Evolutionary conservation across 768 basidiomycete species (phyloP).

Genomic region (Dendrothele bispora): DNA sequence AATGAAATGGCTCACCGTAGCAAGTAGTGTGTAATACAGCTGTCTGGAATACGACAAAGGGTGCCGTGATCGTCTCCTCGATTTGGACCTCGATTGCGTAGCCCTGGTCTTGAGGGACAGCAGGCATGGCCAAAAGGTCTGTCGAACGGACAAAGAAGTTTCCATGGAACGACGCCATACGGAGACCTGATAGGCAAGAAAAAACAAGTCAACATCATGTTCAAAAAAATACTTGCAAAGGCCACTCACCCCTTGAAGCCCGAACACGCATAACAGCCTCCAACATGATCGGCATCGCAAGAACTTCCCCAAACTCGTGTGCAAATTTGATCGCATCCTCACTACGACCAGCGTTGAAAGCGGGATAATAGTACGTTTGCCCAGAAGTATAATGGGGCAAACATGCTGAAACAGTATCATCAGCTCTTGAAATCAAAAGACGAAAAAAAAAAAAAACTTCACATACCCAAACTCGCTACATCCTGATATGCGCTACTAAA

Average conservation of each 20-base stretch:
- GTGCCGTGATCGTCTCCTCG: slow-evolving; percentile 88
- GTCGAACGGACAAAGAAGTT: slow-evolving; percentile 99
- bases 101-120: slow-evolving; percentile 94
- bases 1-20: slow-evolving; percentile 77
- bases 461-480: slow-evolving; percentile 85
- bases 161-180: slow-evolving; percentile 97
- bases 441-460: background rate
- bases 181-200: slow-evolving; percentile 55
- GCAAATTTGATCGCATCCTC: slow-evolving; percentile 99
- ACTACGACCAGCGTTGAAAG: slow-evolving; percentile 90
- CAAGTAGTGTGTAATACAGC: slow-evolving; percentile 94
- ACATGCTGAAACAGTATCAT: slow-evolving; percentile 52
- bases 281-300: slow-evolving; percentile 92
- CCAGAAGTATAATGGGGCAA: slow-evolving; percentile 97
- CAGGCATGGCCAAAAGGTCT: slow-evolving; percentile 92
- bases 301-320: slow-evolving; percentile 91
- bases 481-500: slow-evolving; percentile 94
- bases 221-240: slow-evolving; percentile 2
- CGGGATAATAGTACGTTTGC: slow-evolving; percentile 97
- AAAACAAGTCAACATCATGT: slow-evolving; percentile 2
- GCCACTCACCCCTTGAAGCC: slow-evolving; percentile 80
- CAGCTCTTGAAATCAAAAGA: background rate
- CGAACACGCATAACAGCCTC: slow-evolving; percentile 98
- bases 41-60: slow-evolving; percentile 93
- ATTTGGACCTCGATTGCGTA: slow-evolving; percentile 96